Evolutionary conservation across 306 rosid species (phyloP).

Genomic region (Macrotyloma uniflorum): DNA sequence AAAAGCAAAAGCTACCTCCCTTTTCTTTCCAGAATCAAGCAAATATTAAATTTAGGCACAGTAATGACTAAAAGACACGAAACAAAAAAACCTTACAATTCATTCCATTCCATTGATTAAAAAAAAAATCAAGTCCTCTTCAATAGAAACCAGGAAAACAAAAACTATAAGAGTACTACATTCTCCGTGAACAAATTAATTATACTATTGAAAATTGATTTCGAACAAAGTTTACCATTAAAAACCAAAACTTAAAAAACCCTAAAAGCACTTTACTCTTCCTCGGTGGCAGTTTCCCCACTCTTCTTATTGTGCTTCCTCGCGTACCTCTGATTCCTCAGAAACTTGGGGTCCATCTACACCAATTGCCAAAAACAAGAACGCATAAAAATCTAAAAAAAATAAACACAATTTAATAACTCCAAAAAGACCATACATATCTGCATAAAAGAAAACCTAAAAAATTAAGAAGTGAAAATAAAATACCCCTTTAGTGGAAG

Average conservation of each 20-base stretch:
- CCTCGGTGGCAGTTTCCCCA: constrained; percentile 54
- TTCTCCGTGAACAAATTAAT: constrained; percentile 24
- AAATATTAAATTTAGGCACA: background rate
- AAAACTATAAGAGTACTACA: background rate
- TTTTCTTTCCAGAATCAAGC: background rate
- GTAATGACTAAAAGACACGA: background rate
- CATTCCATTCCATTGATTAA: constrained; percentile 17
- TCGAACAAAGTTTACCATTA: background rate
- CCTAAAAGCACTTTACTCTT: constrained; percentile 60
- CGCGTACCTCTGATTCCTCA: constrained; percentile 99
- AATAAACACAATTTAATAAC: background rate
- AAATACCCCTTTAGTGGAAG: constrained; percentile 92
- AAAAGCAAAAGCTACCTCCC: background rate
- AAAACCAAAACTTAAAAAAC: background rate
- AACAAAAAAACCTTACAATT: background rate
- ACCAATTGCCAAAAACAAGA: background rate
- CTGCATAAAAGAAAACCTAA: background rate
- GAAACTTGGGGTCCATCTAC: constrained; percentile 96
- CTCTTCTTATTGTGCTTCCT: constrained; percentile 90
- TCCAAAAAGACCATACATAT: background rate
- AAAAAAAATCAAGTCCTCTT: background rate
- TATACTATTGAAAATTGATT: constrained; percentile 15
- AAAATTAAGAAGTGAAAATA: background rate
- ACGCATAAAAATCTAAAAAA: background rate
- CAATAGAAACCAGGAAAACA: background rate